Evolutionary conservation across 1,139 yeast genomes (phyloP).

Genomic region (Yamadazyma atlantica): DNA sequence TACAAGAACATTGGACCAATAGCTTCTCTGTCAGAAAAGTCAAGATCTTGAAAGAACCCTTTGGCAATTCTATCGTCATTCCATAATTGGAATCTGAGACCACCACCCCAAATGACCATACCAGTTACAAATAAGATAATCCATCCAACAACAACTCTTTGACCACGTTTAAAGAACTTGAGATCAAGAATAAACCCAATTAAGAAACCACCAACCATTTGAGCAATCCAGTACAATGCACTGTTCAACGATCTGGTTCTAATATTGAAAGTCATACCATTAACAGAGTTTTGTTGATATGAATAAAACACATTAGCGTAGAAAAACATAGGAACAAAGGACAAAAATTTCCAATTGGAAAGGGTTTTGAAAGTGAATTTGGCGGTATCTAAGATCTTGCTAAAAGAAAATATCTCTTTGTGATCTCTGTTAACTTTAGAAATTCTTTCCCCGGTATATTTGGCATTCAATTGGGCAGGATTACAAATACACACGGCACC

Average conservation of each 20-base stretch:
- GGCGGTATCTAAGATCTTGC: constrained; percentile 22
- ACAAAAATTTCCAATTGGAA: constrained; percentile 33
- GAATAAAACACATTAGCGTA: constrained; percentile 66
- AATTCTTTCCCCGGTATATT: constrained; percentile 6
- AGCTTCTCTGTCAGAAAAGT: neutral
- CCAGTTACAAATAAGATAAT: constrained; percentile 38
- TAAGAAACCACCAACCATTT: constrained; percentile 53
- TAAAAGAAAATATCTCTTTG: constrained; percentile 5
- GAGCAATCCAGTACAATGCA: constrained; percentile 58
- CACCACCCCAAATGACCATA: constrained; percentile 62
- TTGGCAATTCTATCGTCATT: constrained; percentile 17
- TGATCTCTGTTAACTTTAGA: constrained; percentile 5
- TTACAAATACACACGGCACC: neutral
- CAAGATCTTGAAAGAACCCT: constrained; percentile 18
- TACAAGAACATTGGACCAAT: constrained; percentile 59
- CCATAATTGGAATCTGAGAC: constrained; percentile 45
- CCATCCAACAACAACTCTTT: constrained; percentile 50
- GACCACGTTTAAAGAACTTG: constrained; percentile 36
- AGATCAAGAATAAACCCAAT: constrained; percentile 50
- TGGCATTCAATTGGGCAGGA: neutral
- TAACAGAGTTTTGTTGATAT: constrained; percentile 58
- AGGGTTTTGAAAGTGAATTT: constrained; percentile 51
- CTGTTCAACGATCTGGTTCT: constrained; percentile 61
- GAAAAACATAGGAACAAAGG: constrained; percentile 59
- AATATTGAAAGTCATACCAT: constrained; percentile 53